A percentile compares a stretch with the other conserved stretches of the same genome.
These are phyloP conservation scores for Yamadazyma trypodendri DNA, from an alignment of 1,139 yeast species.

Conservation along the genomic window DNA sequence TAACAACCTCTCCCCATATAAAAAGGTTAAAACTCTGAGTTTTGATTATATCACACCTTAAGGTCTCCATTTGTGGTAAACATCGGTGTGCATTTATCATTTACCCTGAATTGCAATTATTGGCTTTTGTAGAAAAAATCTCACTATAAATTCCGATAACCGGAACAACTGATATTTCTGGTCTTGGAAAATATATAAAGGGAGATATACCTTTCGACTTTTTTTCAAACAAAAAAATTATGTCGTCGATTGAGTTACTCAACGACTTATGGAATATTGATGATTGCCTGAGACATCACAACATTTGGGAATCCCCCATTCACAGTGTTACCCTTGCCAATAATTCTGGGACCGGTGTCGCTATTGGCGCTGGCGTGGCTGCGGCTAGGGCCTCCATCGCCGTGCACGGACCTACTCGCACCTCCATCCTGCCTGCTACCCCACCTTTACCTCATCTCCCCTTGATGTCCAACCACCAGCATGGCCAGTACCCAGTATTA, in stretches of 20 bases:
- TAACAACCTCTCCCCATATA: background rate
- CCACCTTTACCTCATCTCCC: conserved; percentile 2
- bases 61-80: too few species aligned
- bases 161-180: conserved; percentile 11
- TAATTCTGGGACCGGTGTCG: background rate
- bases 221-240: background rate
- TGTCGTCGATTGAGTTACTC: conserved; percentile 14
- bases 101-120: conserved; percentile 5
- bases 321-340: background rate
- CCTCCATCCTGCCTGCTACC: background rate
- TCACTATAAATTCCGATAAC: conserved; percentile 11
- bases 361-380: conserved; percentile 1
- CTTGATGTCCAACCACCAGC: background rate
- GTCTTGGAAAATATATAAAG: conserved; percentile 4
- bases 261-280: conserved; percentile 14
- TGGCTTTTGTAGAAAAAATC: conserved; percentile 8
- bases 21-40: background rate
- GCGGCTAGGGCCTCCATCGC: background rate
- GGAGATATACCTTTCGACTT: background rate
- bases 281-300: background rate
- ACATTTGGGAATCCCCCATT: conserved; percentile 1
- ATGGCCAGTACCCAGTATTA: background rate
- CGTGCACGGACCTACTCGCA: background rate
- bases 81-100: conserved; percentile 4
- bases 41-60: background rate